Evolutionary conservation across 495 filamentous ascomycete genomes (phyloP).

Genomic region (Viridothelium virens): DNA sequence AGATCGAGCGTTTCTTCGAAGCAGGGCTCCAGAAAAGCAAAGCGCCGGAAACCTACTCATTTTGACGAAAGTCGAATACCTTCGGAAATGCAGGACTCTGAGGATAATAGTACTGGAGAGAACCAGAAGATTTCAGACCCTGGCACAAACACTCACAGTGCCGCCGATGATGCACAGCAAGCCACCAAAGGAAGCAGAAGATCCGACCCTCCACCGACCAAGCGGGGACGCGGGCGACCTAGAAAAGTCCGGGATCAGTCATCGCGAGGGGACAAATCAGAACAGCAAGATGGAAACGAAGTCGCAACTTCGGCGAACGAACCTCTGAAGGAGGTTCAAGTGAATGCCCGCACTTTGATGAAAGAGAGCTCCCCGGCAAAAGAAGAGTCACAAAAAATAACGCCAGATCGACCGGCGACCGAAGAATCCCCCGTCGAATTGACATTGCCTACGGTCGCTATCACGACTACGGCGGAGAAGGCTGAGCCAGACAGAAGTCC

Average conservation of each 20-base stretch:
- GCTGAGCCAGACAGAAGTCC: conserved; percentile 14
- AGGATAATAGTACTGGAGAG: conserved; percentile 20
- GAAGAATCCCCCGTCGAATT: conserved; percentile 18
- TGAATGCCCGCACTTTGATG: neutral
- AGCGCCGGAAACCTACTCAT: conserved; percentile 23
- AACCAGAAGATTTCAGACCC: neutral
- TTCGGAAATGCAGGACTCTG: conserved; percentile 14
- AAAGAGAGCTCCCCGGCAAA: conserved; percentile 15
- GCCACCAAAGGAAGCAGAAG: neutral
- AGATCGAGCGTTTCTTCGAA: conserved; percentile 14
- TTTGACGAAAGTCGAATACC: conserved; percentile 23
- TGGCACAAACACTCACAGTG: neutral
- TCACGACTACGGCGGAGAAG: conserved; percentile 14
- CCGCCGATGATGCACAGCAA: too few relatives aligned
- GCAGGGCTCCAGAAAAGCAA: conserved; percentile 7
- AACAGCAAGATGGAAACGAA: neutral
- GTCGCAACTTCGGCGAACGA: neutral
- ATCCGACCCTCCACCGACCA: conserved; percentile 7
- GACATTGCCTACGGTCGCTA: neutral
- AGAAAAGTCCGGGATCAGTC: conserved; percentile 11
- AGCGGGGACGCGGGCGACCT: conserved; percentile 21
- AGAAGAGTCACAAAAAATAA: neutral
- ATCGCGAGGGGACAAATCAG: neutral
- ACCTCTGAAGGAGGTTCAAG: neutral
- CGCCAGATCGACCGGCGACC: neutral